phyloP scores from a whole-genome alignment of 2,329 filamentous ascomycete genomes.

The Coleophoma eucalyptorum region DNA sequence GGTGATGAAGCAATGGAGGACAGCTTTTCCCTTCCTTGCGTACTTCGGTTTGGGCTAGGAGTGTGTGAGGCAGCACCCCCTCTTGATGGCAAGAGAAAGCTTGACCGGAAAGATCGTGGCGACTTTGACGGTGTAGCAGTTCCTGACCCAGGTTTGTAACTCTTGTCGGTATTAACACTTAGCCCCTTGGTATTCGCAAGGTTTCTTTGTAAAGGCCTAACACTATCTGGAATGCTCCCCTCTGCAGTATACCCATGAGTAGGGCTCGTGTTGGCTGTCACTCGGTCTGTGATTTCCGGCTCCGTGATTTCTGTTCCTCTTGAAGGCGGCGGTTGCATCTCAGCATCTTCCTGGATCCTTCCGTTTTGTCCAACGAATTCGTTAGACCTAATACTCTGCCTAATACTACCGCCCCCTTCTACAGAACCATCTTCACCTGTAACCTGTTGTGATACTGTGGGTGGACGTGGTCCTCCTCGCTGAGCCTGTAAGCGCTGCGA shows the following conservation, averaged over 20 bases:
- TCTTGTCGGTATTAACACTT: conserved; percentile 57
- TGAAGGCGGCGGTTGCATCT: conserved; percentile 61
- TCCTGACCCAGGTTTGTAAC: conserved; percentile 48
- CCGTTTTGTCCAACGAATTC: conserved; percentile 20
- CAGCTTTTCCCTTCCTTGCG: conserved; percentile 75
- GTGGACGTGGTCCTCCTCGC: conserved; percentile 54
- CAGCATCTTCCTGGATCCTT: conserved; percentile 36
- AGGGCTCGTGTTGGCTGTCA: conserved; percentile 72
- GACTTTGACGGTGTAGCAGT: conserved; percentile 63
- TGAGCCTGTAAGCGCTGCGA: conserved; percentile 92
- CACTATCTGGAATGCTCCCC: conserved; percentile 71
- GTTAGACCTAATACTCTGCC: conserved; percentile 57
- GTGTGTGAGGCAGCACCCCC: conserved; percentile 41
- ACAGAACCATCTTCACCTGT: conserved; percentile 37
- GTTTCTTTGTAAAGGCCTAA: conserved; percentile 59
- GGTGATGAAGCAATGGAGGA: conserved; percentile 77
- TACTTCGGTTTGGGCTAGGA: conserved; percentile 48
- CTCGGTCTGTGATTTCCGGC: conserved; percentile 64
- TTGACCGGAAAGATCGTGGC: conserved; percentile 72
- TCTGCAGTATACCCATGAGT: conserved; percentile 53
- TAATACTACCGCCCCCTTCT: conserved; percentile 43
- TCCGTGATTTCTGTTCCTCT: conserved; percentile 80
- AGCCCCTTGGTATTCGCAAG: conserved; percentile 33
- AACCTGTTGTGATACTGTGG: conserved; percentile 26
- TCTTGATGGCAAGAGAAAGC: conserved; percentile 63